Conservation (phyloP, 768 basidiomycete species). For the Lepiota venenata region DNA sequence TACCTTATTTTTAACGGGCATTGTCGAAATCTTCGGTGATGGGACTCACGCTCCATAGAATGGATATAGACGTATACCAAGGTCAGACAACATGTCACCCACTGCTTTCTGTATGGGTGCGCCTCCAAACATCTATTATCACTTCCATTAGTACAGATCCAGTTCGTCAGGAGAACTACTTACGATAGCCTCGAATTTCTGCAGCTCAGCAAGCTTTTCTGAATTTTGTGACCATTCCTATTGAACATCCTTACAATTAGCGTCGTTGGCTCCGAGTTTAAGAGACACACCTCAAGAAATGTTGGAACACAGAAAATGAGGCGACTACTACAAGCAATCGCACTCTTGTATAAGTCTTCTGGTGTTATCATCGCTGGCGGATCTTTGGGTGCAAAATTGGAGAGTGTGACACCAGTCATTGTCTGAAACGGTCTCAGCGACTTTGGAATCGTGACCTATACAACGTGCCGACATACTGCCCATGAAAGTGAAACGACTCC, state of each 20-base stretch:
- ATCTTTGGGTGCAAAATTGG: slow-evolving; percentile 20
- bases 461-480: slow-evolving; percentile 11
- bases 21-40: neutral
- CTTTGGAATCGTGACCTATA: neutral
- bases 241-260: neutral
- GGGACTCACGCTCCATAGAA: slow-evolving; percentile 34
- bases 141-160: neutral
- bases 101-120: slow-evolving; percentile 22
- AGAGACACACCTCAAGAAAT: slow-evolving; percentile 19
- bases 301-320: slow-evolving; percentile 15
- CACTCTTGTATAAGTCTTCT: slow-evolving; percentile 15
- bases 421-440: slow-evolving; percentile 3
- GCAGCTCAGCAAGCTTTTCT: slow-evolving; percentile 14
- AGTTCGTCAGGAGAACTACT: neutral
- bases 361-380: slow-evolving; percentile 16
- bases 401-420: slow-evolving; percentile 16
- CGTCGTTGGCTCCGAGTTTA: neutral
- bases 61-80: slow-evolving; percentile 20
- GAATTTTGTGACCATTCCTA: slow-evolving; percentile 22
- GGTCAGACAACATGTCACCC: slow-evolving; percentile 17
- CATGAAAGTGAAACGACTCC: slow-evolving; percentile 16
- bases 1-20: neutral
- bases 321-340: slow-evolving; percentile 6
- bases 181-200: slow-evolving; percentile 19
- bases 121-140: slow-evolving; percentile 21